Percentiles rank a stretch among this genome's conserved stretches.
Evolutionary conservation across 768 basidiomycete genomes (phyloP).

Genomic region (Trametes villosa): DNA sequence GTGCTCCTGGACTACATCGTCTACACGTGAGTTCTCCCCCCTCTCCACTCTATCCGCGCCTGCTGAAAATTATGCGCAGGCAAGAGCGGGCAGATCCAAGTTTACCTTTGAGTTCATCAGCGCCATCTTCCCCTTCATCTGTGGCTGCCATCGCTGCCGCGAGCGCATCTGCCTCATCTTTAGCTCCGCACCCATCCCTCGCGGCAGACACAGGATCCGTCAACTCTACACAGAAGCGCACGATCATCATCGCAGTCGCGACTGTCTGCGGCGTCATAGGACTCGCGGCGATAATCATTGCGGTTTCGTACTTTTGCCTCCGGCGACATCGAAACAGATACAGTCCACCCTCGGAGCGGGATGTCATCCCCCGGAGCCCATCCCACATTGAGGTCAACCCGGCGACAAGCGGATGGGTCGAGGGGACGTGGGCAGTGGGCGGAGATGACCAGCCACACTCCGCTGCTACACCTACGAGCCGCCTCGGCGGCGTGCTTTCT

Average conservation of each 20-base stretch:
- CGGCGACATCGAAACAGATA: conserved; percentile 5
- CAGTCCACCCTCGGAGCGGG: not conserved
- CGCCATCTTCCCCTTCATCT: not conserved
- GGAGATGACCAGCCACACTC: conserved; percentile 1
- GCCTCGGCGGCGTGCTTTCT: not conserved
- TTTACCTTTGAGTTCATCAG: not conserved
- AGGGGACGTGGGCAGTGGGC: conserved; percentile 17
- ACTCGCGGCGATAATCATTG: conserved; percentile 2
- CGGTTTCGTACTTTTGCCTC: conserved; percentile 10
- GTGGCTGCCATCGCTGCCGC: not conserved
- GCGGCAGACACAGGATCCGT: not conserved
- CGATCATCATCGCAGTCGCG: conserved; percentile 21
- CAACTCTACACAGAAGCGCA: conserved; percentile 13
- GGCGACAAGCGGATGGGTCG: conserved; percentile 20
- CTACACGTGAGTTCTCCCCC: conserved; percentile 39
- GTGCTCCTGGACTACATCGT: conserved; percentile 45
- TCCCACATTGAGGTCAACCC: conserved; percentile 19
- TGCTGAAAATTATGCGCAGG: not conserved
- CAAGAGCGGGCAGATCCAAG: not conserved
- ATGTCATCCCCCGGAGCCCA: conserved; percentile 9
- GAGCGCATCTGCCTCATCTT: not conserved
- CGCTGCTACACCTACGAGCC: not conserved
- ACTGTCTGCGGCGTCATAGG: conserved; percentile 9
- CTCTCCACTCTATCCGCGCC: not conserved
- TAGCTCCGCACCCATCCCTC: not conserved